These are phyloP conservation scores for Fusarium abutilonis DNA, from an alignment of 2,329 filamentous ascomycete genomes.

Conservation along the genomic window DNA sequence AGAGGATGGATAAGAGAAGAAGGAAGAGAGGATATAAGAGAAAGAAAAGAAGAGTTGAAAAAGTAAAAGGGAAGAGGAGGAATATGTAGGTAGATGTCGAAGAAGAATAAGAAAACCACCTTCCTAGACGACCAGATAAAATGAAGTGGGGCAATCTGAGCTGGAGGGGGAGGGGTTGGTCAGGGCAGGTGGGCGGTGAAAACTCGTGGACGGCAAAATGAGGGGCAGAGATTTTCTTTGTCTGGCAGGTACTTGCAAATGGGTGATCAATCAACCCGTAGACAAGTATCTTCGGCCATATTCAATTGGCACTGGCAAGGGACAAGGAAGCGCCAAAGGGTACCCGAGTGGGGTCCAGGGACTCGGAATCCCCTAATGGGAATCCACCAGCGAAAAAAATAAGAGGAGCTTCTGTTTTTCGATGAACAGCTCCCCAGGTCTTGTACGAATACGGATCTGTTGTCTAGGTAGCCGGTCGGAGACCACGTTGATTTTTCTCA, in stretches of 20 bases:
- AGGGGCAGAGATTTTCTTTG: conserved; percentile 46
- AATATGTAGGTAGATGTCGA: conserved; percentile 31
- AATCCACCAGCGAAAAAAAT: conserved; percentile 25
- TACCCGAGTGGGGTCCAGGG: conserved; percentile 34
- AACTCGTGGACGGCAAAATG: conserved; percentile 38
- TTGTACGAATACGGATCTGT: conserved; percentile 38
- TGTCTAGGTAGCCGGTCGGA: conserved; percentile 10
- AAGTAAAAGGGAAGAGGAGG: conserved; percentile 37
- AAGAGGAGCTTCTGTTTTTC: conserved; percentile 32
- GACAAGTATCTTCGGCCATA: conserved; percentile 9
- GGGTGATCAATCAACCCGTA: conserved; percentile 18
- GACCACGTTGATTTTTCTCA: conserved; percentile 44
- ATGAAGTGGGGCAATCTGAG: conserved; percentile 38
- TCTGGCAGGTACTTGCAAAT: conserved; percentile 29
- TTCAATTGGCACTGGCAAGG: neutral
- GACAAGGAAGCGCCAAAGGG: conserved; percentile 17
- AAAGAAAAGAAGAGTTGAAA: conserved; percentile 21
- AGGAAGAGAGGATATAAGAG: conserved; percentile 38
- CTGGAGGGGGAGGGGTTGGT: conserved; percentile 35
- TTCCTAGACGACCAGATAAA: conserved; percentile 33
- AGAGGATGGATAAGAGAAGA: conserved; percentile 39
- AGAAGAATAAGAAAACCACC: conserved; percentile 28
- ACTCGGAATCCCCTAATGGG: conserved; percentile 20
- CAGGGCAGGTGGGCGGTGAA: conserved; percentile 40
- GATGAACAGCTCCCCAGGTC: conserved; percentile 27